Percentiles rank a stretch among this genome's conserved stretches.
These are phyloP conservation scores for Emmonsiellopsis sp. DNA, from an alignment of 2,329 filamentous ascomycete species.

Conservation along the genomic window DNA sequence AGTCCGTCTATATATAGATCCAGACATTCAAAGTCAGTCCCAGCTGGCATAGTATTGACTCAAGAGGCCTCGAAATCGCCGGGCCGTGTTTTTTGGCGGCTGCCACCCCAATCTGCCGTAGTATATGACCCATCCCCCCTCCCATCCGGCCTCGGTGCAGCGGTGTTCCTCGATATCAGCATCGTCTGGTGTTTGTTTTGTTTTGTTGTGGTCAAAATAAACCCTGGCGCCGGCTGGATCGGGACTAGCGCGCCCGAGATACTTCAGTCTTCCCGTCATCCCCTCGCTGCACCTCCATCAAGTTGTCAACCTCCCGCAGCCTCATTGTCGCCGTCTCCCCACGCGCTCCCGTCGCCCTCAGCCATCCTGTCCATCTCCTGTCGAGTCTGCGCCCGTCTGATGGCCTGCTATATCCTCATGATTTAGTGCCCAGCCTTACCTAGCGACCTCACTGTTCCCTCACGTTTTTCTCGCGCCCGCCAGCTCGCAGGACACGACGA, in stretches of 20 bases:
- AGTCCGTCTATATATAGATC: too few relatives aligned
- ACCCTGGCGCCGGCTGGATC: constrained; percentile 1
- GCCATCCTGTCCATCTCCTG: background rate
- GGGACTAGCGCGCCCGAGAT: constrained; percentile 1
- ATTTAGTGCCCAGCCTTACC: background rate
- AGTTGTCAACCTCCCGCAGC: background rate
- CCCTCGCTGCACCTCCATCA: background rate
- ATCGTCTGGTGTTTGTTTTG: background rate
- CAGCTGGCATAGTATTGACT: too few relatives aligned
- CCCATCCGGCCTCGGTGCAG: too few relatives aligned
- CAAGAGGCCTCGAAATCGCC: too few relatives aligned
- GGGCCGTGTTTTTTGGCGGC: too few relatives aligned
- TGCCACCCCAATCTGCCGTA: too few relatives aligned
- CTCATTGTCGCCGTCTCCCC: background rate
- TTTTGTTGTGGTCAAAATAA: constrained; percentile 6
- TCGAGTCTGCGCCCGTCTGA: background rate
- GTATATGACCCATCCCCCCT: background rate
- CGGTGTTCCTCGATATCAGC: background rate
- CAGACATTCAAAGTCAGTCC: too few relatives aligned
- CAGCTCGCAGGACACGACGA: background rate
- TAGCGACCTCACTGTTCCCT: background rate
- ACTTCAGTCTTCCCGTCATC: background rate
- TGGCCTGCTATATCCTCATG: background rate
- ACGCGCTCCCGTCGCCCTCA: background rate
- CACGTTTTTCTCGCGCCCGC: background rate